Evolutionary conservation across 2,329 filamentous ascomycete genomes (phyloP).

Genomic region (Mycosphaerella sp.): DNA sequence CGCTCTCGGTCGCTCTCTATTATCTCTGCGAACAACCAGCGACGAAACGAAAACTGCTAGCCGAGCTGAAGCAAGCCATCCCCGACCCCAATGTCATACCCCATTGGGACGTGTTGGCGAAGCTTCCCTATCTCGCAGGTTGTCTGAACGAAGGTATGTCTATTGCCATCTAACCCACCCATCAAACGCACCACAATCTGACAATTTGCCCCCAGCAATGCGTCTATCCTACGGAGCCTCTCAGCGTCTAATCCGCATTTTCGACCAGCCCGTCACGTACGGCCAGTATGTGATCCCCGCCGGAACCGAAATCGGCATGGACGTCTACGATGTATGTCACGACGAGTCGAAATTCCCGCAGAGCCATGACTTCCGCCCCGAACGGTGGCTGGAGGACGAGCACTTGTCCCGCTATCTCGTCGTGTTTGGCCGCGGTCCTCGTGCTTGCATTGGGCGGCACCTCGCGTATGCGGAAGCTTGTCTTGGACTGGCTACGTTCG

Average conservation of each 20-base stretch:
- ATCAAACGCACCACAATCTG: too few relatives aligned
- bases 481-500: too few relatives aligned
- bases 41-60: neutral
- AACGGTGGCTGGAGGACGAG: conserved; percentile 15
- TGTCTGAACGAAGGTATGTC: neutral
- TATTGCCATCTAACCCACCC: too few relatives aligned
- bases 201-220: too few relatives aligned
- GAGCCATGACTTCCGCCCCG: conserved; percentile 12
- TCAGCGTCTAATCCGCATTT: too few relatives aligned
- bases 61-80: neutral
- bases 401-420: conserved; percentile 12
- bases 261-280: neutral
- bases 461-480: conserved; percentile 9
- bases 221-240: too few relatives aligned
- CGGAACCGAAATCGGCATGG: conserved; percentile 13
- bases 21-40: neutral
- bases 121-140: neutral
- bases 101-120: neutral
- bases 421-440: conserved; percentile 12
- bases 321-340: conserved; percentile 15
- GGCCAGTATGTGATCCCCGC: conserved; percentile 9
- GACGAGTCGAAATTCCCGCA: conserved; percentile 17
- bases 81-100: neutral
- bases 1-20: neutral
- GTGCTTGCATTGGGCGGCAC: conserved; percentile 16